phyloP scores from a whole-genome alignment of 2,329 filamentous ascomycete species.

The Microsporum audouinii region DNA sequence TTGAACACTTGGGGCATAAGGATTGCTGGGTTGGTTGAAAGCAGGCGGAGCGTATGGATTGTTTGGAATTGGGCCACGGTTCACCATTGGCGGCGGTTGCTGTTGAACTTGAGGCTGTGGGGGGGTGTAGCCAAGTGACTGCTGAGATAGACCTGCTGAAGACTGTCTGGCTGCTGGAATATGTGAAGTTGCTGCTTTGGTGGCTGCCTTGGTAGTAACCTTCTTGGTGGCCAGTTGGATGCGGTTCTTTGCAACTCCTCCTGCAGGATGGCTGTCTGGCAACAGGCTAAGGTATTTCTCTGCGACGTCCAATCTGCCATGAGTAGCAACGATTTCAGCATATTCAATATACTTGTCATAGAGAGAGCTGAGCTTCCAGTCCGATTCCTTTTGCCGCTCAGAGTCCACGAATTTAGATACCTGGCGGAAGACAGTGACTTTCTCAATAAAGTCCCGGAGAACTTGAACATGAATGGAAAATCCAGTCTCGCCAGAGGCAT shows the following conservation, averaged over 20 bases:
- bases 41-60: conserved; percentile 19
- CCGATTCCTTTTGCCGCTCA: conserved; percentile 58
- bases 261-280: conserved; percentile 70
- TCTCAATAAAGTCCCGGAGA: conserved; percentile 90
- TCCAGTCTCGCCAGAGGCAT: conserved; percentile 59
- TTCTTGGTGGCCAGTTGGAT: conserved; percentile 74
- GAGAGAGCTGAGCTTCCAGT: conserved; percentile 78
- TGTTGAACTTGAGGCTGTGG: conserved; percentile 9
- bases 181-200: conserved; percentile 31
- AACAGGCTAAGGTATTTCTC: conserved; percentile 86
- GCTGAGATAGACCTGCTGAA: conserved; percentile 34
- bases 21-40: conserved; percentile 17
- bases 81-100: conserved; percentile 14
- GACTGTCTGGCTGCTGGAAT: conserved; percentile 17
- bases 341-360: conserved; percentile 97
- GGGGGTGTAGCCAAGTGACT: conserved; percentile 17
- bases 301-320: conserved; percentile 75
- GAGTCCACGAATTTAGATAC: conserved; percentile 82
- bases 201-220: conserved; percentile 34
- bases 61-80: conserved; percentile 22
- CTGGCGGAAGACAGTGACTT: conserved; percentile 91
- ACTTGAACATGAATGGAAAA: conserved; percentile 87
- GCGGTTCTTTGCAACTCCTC: conserved; percentile 73
- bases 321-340: conserved; percentile 82
- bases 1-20: conserved; percentile 25